Base-by-base conservation (phyloP, 441 rosid species). In the Euphorbia corollata region DNA sequence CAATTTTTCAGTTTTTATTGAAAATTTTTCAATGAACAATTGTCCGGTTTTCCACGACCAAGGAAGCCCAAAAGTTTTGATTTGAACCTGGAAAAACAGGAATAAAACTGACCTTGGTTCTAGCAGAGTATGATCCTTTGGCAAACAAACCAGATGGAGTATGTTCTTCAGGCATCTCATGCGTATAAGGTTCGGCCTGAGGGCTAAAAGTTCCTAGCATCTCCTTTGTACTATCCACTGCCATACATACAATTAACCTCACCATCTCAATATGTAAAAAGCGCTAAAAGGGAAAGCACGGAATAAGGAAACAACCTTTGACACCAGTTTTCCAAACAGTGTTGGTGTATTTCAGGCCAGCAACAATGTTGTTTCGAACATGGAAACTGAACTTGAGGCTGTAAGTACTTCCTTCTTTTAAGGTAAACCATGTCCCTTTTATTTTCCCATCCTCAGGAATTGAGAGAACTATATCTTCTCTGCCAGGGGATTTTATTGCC, bases 151-250 rank as follows among this genome's bases (percentile, higher is more conserved):
- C 97, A 16, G 97, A 88, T 15, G 97, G 96, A 63, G 93, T 86
- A 7, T 85, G 82, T 62, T 91, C 96, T 70, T 87, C 76, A 38
- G 84, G 70, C 79, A 89, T 10, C 70, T 79, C 86, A 81, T 68
- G 89, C 59, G 73, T 84, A 86, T 68, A 72, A 65, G 73, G 81
- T 27, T 76, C 79, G 13, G 68, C 34, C 68, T 72, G 91, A 63
- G 96, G 97, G 73, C 96, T 86, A 64, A 85, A 88, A 13, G 91
- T 87, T 74, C 96, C 97, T 27, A 90, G 80, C 97, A 88, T 91
- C 81, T 88, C 91, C 75, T 88, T 88, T 24, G 78, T 32, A 71
- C 86, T 83, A 63, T 89, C 96, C 70, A 90, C 96, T 89, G 83
- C 15, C 65, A 68, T 15, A 36, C 56, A 43, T 18, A n/a, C n/a